Base-by-base conservation (phyloP, 2,329 filamentous ascomycete species). In the Sarocladium oryzae region DNA sequence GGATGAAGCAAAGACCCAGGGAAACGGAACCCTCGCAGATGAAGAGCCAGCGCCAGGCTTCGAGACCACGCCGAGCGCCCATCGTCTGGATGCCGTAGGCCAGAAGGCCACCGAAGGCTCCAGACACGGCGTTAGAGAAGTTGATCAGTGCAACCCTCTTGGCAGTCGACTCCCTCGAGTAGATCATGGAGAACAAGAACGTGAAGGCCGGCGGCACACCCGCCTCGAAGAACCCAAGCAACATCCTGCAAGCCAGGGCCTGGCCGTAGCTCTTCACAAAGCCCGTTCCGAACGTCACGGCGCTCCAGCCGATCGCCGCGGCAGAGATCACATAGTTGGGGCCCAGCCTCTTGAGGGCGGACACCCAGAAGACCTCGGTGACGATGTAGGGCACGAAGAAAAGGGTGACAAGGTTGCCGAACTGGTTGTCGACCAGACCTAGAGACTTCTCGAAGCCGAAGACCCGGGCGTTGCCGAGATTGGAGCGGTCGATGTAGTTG, bases 321-420 rank as follows among this genome's bases (percentile, higher is more conserved):
- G 52, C 52, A n/a, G 54, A 52, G 8, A 65, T 46, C 56, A 51
- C 53, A 35, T 43, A 48, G 36, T 54, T 56, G 11, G 60, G 58
- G 2, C 54, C 52, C 53, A 67, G 30, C 41, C 60, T 40, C 48
- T 61, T 60, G 21, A 65, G 49, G n/a, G 58, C 51, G 23, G 56
- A 46, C 28, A 57, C 59, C 49, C 57, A 58, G 20, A 54, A 61
- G 0, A 82, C 69, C 59, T 82, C 78, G 52, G 80, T 67, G 28
- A 76, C 63, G 50, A 79, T 69, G 62, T 81, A 82, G 51, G 77
- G 61, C 54, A 82, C 74, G 64, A 80, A 82, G 66, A 82, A 80
- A 53, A 79, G 73, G 40, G 77, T 79, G 3, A 83, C 77, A 4
- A 77, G 75, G 28, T 77, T 73, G 60, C 88, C 82, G 61, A 83